Conservation (phyloP, 208 protist genomes). For the Leishmania turanica region DNA sequence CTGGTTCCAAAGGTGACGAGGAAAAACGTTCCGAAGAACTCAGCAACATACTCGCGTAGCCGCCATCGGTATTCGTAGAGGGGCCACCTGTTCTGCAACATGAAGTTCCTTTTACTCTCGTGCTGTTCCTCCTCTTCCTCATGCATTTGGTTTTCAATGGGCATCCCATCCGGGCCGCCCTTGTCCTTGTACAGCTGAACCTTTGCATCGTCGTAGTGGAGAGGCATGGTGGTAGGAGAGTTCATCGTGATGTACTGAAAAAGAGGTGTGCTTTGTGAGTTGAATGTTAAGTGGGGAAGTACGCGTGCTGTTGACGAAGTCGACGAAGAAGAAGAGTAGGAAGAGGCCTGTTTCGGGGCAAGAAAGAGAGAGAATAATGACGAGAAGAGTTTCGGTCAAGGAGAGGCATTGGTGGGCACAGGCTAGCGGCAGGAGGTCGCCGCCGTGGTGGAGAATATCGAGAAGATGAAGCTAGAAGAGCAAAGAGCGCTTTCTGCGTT, state of each 20-base stretch:
- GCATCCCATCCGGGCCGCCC: conserved; percentile 1
- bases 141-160: conserved; percentile 1
- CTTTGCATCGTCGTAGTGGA: neutral
- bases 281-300: neutral
- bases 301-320: neutral
- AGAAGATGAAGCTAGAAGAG: neutral
- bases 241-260: neutral
- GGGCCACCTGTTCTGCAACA: conserved; percentile 35
- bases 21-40: conserved; percentile 58
- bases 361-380: neutral
- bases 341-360: neutral
- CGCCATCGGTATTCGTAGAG: conserved; percentile 31
- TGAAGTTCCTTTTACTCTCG: conserved; percentile 6
- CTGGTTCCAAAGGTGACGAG: conserved; percentile 52
- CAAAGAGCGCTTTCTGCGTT: neutral
- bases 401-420: neutral
- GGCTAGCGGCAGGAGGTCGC: neutral
- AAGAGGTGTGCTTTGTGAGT: neutral
- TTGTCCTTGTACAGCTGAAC: conserved; percentile 11
- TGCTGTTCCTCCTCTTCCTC: conserved; percentile 1
- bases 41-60: conserved; percentile 52
- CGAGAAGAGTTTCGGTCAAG: neutral
- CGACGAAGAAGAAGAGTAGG: neutral
- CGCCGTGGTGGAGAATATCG: neutral
- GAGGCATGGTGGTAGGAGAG: neutral